Base-by-base conservation (phyloP, 2,329 filamentous ascomycete genomes). In the Diplocarpon mali region DNA sequence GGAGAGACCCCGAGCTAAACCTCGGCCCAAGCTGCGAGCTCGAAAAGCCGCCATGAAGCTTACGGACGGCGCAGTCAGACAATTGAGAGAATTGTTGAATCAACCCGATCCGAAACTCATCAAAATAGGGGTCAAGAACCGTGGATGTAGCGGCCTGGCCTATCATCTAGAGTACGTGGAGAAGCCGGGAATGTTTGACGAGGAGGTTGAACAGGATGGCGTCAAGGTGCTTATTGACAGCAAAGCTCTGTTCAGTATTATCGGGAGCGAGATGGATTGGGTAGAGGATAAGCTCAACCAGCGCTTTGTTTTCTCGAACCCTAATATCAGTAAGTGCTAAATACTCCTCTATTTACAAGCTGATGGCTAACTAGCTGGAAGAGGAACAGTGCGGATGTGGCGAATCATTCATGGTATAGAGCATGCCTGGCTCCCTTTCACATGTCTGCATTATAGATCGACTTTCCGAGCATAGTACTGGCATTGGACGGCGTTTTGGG, bases 191-290 rank as follows among this genome's bases (percentile, higher is more conserved):
- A 71, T 76, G 31, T 90, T 96, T 58, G 92, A 98, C 58, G 92
- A 98, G 65, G 73, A 81, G 41, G 87, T 98, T 1, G 89, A 93
- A 62, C 92, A 98, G 63, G 92, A 96, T 59, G 92, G 90, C 0
- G 90, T 98, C 46, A 90, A 85, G 66, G 90, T 98, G 29, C 65
- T 96, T 62, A 92, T 98, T 46, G 92, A 98, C 65, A 94, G 86
- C 72, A 96, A 95, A 70, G 92, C 92, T 35, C 69, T 98, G 40
- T 89, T 98, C 63, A 96, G 90, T 65, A 96, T 98, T 43, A 95
- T 98, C 57, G 92, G 92, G 5, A 95, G 85, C 61, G 90, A 96
- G 68, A 98, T 98, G 92, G 92, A 98, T 62, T 98, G 90, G 89
- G 74, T 90, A 10, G 89, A 96, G 67, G 92, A 96, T 58, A 95